These are phyloP conservation scores for Vaccinium corymbosum DNA, from an alignment of 148 eudicot genomes.

Conservation along the genomic window DNA sequence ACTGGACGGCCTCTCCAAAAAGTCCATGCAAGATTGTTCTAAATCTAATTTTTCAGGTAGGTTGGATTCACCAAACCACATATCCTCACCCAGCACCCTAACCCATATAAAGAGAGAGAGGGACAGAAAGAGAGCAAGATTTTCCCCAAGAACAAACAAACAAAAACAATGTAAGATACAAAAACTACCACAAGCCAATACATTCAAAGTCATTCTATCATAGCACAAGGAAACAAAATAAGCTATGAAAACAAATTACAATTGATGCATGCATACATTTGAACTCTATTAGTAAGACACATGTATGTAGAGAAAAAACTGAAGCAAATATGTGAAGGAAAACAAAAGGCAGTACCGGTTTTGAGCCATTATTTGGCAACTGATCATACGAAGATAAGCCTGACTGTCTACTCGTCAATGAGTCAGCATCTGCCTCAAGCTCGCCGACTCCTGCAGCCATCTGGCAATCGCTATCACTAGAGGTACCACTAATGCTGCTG, in stretches of 20 bases:
- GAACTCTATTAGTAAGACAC: background rate
- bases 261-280: background rate
- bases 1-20: background rate
- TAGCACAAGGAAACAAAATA: background rate
- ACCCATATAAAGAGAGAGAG: background rate
- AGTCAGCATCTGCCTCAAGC: conserved; percentile 98
- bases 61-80: background rate
- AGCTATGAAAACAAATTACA: background rate
- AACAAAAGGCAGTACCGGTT: conserved; percentile 41
- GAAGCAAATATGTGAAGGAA: background rate
- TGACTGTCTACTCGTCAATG: conserved; percentile 67
- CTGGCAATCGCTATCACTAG: conserved; percentile 81
- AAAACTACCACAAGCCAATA: background rate
- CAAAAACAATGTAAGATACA: background rate
- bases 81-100: background rate
- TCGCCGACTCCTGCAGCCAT: conserved; percentile 59
- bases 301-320: background rate
- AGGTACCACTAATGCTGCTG: conserved; percentile 77
- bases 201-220: background rate
- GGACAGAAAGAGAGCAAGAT: background rate
- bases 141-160: background rate
- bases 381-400: conserved; percentile 67
- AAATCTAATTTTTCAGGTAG: background rate
- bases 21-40: background rate
- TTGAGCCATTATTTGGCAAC: conserved; percentile 50